Conservation (phyloP, 108 stramenopile species). For the Pseudonitzschia multistriata region DNA sequence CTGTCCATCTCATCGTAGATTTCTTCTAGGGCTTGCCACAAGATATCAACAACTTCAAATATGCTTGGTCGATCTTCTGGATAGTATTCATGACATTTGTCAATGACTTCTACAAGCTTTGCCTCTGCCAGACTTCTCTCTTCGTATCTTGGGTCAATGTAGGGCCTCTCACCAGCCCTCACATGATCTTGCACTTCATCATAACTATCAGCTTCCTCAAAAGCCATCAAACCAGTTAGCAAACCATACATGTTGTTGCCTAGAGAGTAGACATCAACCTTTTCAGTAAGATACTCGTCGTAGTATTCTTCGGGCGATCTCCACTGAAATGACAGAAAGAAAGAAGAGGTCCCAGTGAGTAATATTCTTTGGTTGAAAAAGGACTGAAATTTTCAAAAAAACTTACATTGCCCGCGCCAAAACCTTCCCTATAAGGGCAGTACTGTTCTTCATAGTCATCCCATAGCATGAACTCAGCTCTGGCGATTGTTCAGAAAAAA, state of each 20-base stretch:
- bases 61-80: conserved; percentile 46
- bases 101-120: conserved; percentile 37
- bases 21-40: conserved; percentile 19
- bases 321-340: conserved; percentile 16
- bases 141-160: conserved; percentile 39
- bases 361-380: neutral
- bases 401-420: conserved; percentile 49
- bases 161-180: conserved; percentile 25
- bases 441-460: conserved; percentile 54
- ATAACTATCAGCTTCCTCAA: conserved; percentile 24
- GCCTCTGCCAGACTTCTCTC: conserved; percentile 35
- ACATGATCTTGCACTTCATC: conserved; percentile 24
- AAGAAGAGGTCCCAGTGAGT: neutral
- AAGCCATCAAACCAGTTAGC: conserved; percentile 46
- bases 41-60: conserved; percentile 20
- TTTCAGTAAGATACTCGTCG: conserved; percentile 54
- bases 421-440: conserved; percentile 59
- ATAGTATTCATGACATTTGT: conserved; percentile 36
- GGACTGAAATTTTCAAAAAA: neutral
- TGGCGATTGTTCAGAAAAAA: neutral
- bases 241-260: conserved; percentile 60
- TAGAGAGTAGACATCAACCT: conserved; percentile 61
- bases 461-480: conserved; percentile 65
- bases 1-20: neutral
- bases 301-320: conserved; percentile 66